A percentile compares a stretch with the other conserved stretches of the same genome.
Conservation (phyloP, 768 basidiomycete species). For the Daedaleopsis sinensis region DNA sequence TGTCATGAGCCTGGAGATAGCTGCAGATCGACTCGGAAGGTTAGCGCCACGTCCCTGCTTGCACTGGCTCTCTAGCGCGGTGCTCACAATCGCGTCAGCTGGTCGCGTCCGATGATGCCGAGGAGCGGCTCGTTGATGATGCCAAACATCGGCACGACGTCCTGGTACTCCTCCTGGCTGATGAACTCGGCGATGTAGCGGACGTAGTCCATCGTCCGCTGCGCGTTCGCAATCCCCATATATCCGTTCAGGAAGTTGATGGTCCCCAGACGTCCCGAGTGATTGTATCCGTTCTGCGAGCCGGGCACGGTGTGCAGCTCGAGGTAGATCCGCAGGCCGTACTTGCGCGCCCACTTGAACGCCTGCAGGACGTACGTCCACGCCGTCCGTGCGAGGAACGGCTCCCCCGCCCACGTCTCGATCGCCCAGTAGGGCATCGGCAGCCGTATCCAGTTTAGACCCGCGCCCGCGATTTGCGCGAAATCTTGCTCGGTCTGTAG, state of each 20-base stretch:
- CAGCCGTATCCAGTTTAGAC: conserved; percentile 84
- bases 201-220: conserved; percentile 79
- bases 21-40: conserved; percentile 40
- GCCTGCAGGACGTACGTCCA: conserved; percentile 87
- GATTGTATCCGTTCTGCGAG: conserved; percentile 72
- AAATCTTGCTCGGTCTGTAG: conserved; percentile 85
- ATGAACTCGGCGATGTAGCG: conserved; percentile 83
- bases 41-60: conserved; percentile 15
- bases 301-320: conserved; percentile 87
- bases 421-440: conserved; percentile 91
- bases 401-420: conserved; percentile 66
- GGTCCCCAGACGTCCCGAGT: conserved; percentile 61
- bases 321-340: conserved; percentile 81
- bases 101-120: conserved; percentile 55
- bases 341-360: conserved; percentile 87
- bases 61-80: neutral
- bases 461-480: conserved; percentile 86
- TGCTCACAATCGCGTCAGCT: conserved; percentile 64
- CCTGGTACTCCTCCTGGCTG: conserved; percentile 69
- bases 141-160: conserved; percentile 65
- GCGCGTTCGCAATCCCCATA: conserved; percentile 90
- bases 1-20: conserved; percentile 60
- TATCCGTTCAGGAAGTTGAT: conserved; percentile 71
- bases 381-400: conserved; percentile 72
- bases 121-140: conserved; percentile 68